phyloP scores from a whole-genome alignment of 2,329 filamentous ascomycete genomes.

The Penicillium sp. region DNA sequence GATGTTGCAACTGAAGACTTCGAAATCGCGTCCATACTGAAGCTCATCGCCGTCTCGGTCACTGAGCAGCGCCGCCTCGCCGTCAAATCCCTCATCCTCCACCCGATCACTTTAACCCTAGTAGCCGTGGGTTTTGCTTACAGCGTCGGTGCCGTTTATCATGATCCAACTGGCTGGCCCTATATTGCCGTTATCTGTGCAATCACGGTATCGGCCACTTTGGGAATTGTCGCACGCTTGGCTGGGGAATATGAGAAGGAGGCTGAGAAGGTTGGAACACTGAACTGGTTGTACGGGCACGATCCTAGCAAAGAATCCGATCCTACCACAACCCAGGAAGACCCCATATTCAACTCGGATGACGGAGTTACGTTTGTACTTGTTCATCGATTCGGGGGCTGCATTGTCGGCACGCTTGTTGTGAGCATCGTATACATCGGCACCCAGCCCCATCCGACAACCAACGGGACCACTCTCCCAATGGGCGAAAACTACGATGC shows the following conservation, averaged over 20 bases:
- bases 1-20: conserved; percentile 1
- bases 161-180: conserved; percentile 24
- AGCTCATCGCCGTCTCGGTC: conserved; percentile 75
- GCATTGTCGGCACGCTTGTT: conserved; percentile 72
- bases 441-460: background rate
- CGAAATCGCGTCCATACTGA: conserved; percentile 67
- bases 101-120: conserved; percentile 51
- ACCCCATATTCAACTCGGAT: background rate
- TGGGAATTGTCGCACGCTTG: conserved; percentile 61
- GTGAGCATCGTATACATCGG: conserved; percentile 41
- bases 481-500: conserved; percentile 20
- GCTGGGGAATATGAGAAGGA: conserved; percentile 62
- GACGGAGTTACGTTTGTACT: background rate
- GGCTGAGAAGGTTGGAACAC: conserved; percentile 59
- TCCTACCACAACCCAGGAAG: background rate
- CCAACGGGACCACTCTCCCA: background rate
- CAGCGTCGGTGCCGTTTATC: conserved; percentile 43
- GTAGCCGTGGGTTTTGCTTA: conserved; percentile 42
- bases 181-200: conserved; percentile 38
- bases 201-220: conserved; percentile 62
- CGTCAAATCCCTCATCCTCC: conserved; percentile 62
- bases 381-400: conserved; percentile 16
- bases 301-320: conserved; percentile 55
- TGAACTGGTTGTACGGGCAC: conserved; percentile 60
- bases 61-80: conserved; percentile 76